Conservation (phyloP, 1,139 yeast species). For the Geotrichum phurueaensis region DNA sequence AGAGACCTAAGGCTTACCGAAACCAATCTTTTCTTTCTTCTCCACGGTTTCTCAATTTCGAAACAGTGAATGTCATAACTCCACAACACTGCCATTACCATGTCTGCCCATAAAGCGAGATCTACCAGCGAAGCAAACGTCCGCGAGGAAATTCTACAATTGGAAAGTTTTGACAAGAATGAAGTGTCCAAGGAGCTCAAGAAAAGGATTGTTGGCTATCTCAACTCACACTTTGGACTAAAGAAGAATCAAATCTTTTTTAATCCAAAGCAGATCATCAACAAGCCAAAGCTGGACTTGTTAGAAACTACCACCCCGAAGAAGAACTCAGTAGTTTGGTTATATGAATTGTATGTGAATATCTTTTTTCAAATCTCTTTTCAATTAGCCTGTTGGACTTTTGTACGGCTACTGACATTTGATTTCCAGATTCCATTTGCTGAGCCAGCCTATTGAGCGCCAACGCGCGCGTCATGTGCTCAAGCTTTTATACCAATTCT, state of each 20-base stretch:
- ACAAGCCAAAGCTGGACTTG: background rate
- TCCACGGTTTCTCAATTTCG: background rate
- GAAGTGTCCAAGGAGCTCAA: background rate
- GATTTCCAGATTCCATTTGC: background rate
- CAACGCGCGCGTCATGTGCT: background rate
- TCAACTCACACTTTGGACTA: background rate
- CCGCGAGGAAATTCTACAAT: background rate
- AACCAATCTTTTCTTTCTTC: background rate
- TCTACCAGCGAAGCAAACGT: background rate
- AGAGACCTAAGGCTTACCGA: background rate
- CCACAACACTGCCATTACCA: background rate
- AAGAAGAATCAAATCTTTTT: background rate
- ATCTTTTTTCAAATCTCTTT: background rate
- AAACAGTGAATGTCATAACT: background rate
- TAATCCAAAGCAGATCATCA: background rate
- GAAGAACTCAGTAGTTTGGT: background rate
- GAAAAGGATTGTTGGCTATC: background rate
- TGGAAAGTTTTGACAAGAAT: background rate
- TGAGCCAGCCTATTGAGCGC: background rate
- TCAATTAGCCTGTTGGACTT: background rate
- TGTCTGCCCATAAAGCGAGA: background rate
- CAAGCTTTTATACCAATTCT: conserved; percentile 3
- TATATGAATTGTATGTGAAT: background rate
- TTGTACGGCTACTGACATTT: background rate
- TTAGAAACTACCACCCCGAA: background rate